Evolutionary conservation across 768 basidiomycete genomes (phyloP), one percentile per base, ranked within the genome.

Genomic region (Mycena floridula): DNA sequence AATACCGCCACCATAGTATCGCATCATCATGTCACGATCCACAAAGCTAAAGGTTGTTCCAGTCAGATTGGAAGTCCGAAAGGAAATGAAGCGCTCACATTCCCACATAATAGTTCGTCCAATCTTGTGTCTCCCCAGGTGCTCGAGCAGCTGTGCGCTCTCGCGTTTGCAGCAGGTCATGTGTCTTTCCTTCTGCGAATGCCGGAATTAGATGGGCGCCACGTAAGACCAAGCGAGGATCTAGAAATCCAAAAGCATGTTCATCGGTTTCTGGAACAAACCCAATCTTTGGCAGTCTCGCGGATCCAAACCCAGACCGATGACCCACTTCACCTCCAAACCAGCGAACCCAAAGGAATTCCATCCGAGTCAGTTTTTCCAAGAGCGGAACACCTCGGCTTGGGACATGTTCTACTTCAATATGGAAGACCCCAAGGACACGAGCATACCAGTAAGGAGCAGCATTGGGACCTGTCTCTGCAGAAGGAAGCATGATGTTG

Each of bases 401-500:
- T 16, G 28, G 28, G 16, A 32, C 16, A 16, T 9, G 9, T 32
- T 9, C 28, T 12, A 65, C 58, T 7, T 45, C 25, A 25, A 48
- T 58, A 46, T 68, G 66, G 36, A 56, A 62, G 42, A 70, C 48
- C 1, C 61, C 49, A 27, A 68, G 49, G 18, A 64, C 32, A 25
- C 58, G 13, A 15, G 62, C 55, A 58, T 74, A 74, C 67, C 62
- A 58, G 41, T 56, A 59, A 0, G 66, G 67, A 40, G 69, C 50
- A 5, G 47, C 50, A 20, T 56, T 46, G 18, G 45, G 21, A 5
- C 52, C 43, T 7, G 37, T 28, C 15, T 60, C 55, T 32, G 51
- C 47, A 8, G 60, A 51, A 2, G 50, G 43, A 5, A 67, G 54
- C 56, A 67, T 70, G 13, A 77, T 42, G 26, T 72, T 55, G 1